Percentiles rank a stretch among this genome's conserved stretches.
Evolutionary conservation across 495 filamentous ascomycete species (phyloP).

Genomic region (Neurospora terricola): DNA sequence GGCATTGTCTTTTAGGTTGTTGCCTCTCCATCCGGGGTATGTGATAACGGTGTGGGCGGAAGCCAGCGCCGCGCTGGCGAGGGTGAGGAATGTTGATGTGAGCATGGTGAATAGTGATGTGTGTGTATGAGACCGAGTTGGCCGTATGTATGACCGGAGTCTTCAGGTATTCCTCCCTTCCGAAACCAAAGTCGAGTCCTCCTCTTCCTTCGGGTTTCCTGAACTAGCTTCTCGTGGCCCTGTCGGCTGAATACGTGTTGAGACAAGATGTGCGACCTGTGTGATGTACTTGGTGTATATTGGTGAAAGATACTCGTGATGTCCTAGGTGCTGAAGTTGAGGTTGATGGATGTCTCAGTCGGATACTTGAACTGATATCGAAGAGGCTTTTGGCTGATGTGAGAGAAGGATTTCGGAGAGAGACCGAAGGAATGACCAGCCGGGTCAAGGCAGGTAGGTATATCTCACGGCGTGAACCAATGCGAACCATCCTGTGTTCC

Average conservation of each 20-base stretch:
- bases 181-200: background rate
- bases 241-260: background rate
- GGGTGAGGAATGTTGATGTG: slow-evolving; percentile 39
- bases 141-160: background rate
- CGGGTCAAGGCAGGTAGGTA: background rate
- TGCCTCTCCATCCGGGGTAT: slow-evolving; percentile 90
- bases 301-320: background rate
- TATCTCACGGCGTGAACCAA: background rate
- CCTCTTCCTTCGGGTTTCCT: background rate
- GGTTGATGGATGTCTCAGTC: background rate
- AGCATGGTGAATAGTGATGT: slow-evolving; percentile 33
- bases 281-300: background rate
- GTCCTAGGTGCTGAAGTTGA: background rate
- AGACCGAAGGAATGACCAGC: background rate
- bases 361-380: background rate
- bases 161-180: background rate
- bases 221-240: background rate
- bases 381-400: background rate
- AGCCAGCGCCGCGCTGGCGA: slow-evolving; percentile 42
- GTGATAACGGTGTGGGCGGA: slow-evolving; percentile 80
- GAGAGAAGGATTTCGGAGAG: background rate
- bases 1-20: slow-evolving; percentile 77
- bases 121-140: background rate
- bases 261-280: background rate
- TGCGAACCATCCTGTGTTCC: background rate